Evolutionary conservation across 805 yeast genomes (phyloP).

Genomic region (Candida pseudofarinosa): DNA sequence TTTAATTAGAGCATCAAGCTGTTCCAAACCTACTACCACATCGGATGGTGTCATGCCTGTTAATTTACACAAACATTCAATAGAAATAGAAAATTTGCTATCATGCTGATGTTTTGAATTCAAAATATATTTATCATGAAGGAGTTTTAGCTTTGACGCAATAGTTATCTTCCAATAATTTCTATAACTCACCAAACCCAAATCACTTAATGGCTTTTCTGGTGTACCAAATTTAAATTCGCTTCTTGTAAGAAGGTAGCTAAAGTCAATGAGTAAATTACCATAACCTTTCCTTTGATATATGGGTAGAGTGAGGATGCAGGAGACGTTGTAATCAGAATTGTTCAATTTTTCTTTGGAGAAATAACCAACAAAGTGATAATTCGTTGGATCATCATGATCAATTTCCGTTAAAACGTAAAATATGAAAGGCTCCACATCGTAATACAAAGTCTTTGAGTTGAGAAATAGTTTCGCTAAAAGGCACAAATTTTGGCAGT

Average conservation of each 20-base stretch:
- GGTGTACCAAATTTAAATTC: slow-evolving; percentile 89
- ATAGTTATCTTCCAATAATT: slow-evolving; percentile 79
- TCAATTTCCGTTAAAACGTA: slow-evolving; percentile 77
- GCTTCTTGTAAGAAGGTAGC: slow-evolving; percentile 69
- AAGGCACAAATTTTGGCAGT: slow-evolving; percentile 86
- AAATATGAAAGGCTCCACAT: slow-evolving; percentile 92
- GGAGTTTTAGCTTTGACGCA: slow-evolving; percentile 41
- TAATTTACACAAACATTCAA: slow-evolving; percentile 57
- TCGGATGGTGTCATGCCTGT: slow-evolving; percentile 90
- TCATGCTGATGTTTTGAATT: background rate
- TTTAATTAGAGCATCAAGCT: slow-evolving; percentile 55
- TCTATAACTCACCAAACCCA: slow-evolving; percentile 81
- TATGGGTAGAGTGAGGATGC: slow-evolving; percentile 85
- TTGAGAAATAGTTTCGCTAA: slow-evolving; percentile 85
- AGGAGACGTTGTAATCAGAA: slow-evolving; percentile 79
- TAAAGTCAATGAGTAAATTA: slow-evolving; percentile 79
- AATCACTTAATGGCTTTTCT: slow-evolving; percentile 86
- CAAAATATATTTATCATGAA: slow-evolving; percentile 18
- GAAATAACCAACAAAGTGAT: slow-evolving; percentile 90
- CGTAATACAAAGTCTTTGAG: slow-evolving; percentile 88
- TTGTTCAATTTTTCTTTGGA: slow-evolving; percentile 80
- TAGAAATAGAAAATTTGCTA: slow-evolving; percentile 33
- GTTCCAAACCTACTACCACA: slow-evolving; percentile 82
- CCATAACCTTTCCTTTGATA: slow-evolving; percentile 90
- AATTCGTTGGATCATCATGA: slow-evolving; percentile 32